Conservation (phyloP, 2,329 filamentous ascomycete species). For the Arthrocladium fulminans region DNA sequence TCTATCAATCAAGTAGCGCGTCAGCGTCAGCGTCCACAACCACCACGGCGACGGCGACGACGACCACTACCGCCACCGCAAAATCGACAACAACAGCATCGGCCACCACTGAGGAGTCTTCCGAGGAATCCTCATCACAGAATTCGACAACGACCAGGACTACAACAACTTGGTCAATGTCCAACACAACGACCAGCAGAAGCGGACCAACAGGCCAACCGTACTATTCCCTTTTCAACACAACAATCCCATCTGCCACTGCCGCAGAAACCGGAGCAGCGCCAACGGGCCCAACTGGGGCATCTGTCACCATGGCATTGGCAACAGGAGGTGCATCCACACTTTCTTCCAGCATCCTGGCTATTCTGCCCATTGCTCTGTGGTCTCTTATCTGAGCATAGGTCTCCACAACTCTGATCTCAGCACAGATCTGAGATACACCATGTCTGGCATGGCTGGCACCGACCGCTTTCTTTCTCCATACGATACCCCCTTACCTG, state of each 20-base stretch:
- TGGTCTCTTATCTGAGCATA: constrained; percentile 4
- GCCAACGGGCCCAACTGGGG: background rate
- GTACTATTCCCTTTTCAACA: constrained; percentile 3
- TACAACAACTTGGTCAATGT: background rate
- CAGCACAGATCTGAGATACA: background rate
- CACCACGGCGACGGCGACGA: constrained; percentile 7
- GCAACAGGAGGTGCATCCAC: constrained; percentile 3
- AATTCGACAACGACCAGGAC: constrained; percentile 5
- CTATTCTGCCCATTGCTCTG: background rate
- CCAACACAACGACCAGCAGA: background rate
- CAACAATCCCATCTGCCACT: background rate
- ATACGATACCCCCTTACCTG: constrained; percentile 2
- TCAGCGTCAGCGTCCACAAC: constrained; percentile 11
- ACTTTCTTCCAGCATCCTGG: background rate
- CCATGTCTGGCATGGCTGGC: constrained; percentile 3
- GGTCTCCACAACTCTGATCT: background rate
- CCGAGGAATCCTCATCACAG: constrained; percentile 1
- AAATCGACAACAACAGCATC: background rate
- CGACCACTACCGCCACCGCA: constrained; percentile 3
- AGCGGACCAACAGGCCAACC: background rate
- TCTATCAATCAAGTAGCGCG: constrained; percentile 9
- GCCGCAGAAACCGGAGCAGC: constrained; percentile 2
- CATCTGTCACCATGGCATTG: background rate
- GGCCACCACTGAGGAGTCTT: constrained; percentile 3
- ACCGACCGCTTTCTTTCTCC: background rate